phyloP scores from a whole-genome alignment of 2,329 filamentous ascomycete species.

The Fonsecaea pedrosoi region DNA sequence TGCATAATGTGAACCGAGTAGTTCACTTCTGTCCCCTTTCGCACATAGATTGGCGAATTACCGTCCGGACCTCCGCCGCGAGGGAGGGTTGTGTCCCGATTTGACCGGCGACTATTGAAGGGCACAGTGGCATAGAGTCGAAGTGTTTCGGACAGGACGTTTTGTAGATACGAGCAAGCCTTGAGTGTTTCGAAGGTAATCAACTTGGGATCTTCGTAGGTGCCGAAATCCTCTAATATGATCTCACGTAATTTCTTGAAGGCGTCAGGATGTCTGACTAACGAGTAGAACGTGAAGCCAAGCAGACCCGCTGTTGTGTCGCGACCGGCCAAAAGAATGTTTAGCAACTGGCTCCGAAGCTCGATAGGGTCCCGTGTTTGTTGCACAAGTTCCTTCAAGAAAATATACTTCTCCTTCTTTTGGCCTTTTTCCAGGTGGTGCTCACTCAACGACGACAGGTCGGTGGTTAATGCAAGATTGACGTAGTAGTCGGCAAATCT shows the following conservation, averaged over 20 bases:
- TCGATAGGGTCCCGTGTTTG: constrained; percentile 51
- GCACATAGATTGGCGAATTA: constrained; percentile 46
- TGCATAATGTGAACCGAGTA: constrained; percentile 59
- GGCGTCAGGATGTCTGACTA: constrained; percentile 50
- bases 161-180: constrained; percentile 48
- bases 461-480: constrained; percentile 45
- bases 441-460: constrained; percentile 41
- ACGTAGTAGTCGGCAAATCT: constrained; percentile 60
- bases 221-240: constrained; percentile 51
- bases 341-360: constrained; percentile 58
- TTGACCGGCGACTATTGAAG: constrained; percentile 51
- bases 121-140: constrained; percentile 57
- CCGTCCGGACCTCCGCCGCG: constrained; percentile 66
- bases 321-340: constrained; percentile 60
- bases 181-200: constrained; percentile 55
- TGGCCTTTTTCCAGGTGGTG: constrained; percentile 40
- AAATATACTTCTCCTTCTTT: constrained; percentile 51
- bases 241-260: constrained; percentile 48
- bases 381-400: constrained; percentile 57
- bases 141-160: constrained; percentile 45
- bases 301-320: constrained; percentile 60
- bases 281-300: constrained; percentile 56
- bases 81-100: constrained; percentile 53
- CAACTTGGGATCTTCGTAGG: constrained; percentile 46
- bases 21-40: constrained; percentile 52